Evolutionary conservation across 73 alveolate genomes (phyloP).

Genomic region (Chromera velia): DNA sequence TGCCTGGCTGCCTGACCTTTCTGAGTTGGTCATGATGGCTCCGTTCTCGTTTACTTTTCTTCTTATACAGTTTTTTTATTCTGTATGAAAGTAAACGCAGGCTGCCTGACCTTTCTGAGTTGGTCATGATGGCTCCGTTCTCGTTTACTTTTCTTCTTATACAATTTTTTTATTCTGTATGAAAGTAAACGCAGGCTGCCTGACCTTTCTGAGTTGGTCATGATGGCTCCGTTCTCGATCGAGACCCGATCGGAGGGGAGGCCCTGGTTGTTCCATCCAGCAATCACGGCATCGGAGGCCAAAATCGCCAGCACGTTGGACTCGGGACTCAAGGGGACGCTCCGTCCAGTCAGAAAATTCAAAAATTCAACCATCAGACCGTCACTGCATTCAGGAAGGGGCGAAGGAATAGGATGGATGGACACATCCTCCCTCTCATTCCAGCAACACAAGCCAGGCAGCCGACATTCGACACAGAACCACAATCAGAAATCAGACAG

Average conservation of each 20-base stretch:
- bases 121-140: constrained; percentile 59
- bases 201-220: constrained; percentile 76
- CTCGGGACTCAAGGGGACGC: constrained; percentile 87
- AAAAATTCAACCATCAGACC: constrained; percentile 83
- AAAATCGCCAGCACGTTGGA: constrained; percentile 92
- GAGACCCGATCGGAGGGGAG: constrained; percentile 92
- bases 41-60: too few species aligned
- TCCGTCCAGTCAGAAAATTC: constrained; percentile 80
- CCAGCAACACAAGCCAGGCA: too few species aligned
- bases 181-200: constrained; percentile 56
- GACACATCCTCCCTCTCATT: too few species aligned
- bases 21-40: constrained; percentile 51
- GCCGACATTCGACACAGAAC: too few species aligned
- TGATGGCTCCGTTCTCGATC: constrained; percentile 70
- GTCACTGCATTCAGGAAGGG: too few species aligned
- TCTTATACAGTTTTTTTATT: too few species aligned
- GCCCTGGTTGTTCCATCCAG: constrained; percentile 93
- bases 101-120: constrained; percentile 28
- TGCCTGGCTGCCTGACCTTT: constrained; percentile 22
- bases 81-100: too few species aligned
- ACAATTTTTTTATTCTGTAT: too few species aligned
- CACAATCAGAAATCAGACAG: too few species aligned
- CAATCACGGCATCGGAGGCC: constrained; percentile 96
- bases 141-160: too few species aligned
- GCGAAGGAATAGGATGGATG: too few species aligned